These are phyloP conservation scores for Penicillium argentinense DNA, from an alignment of 495 filamentous ascomycete genomes.

Conservation along the genomic window DNA sequence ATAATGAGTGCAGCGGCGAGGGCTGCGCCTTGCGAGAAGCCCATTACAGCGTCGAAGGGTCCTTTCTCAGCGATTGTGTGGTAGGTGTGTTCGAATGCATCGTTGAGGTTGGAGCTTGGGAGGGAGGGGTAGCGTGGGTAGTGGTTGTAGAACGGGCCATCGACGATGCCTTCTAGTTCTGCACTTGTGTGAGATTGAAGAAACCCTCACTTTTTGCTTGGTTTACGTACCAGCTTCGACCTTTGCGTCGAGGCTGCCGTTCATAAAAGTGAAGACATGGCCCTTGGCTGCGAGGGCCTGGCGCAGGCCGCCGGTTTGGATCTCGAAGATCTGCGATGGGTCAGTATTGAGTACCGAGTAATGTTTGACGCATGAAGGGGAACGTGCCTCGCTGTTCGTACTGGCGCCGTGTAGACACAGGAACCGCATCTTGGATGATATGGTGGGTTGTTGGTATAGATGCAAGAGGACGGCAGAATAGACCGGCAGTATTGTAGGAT, in stretches of 20 bases:
- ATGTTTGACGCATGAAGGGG: background rate
- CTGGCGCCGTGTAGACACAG: constrained; percentile 42
- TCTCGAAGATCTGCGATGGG: constrained; percentile 38
- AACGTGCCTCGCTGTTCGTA: constrained; percentile 36
- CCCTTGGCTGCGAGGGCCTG: constrained; percentile 32
- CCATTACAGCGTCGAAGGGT: constrained; percentile 49
- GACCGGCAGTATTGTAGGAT: background rate
- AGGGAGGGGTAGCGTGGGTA: constrained; percentile 23
- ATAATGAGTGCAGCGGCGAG: constrained; percentile 37
- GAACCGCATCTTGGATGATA: constrained; percentile 30
- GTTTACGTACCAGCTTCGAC: constrained; percentile 29
- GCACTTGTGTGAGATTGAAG: background rate
- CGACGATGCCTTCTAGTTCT: constrained; percentile 38
- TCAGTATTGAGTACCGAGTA: constrained; percentile 6
- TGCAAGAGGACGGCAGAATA: background rate
- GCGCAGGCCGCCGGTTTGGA: constrained; percentile 39
- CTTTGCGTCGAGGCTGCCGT: constrained; percentile 28
- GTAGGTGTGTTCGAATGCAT: constrained; percentile 34
- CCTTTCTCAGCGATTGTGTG: constrained; percentile 34
- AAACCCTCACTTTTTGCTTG: too few species aligned
- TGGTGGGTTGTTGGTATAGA: background rate
- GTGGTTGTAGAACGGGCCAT: constrained; percentile 42
- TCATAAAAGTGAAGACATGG: constrained; percentile 36
- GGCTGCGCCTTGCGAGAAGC: constrained; percentile 46
- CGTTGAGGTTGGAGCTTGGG: constrained; percentile 26